Conservation (phyloP, 2,329 filamentous ascomycete genomes). For the Dactylellina haptotyla region DNA sequence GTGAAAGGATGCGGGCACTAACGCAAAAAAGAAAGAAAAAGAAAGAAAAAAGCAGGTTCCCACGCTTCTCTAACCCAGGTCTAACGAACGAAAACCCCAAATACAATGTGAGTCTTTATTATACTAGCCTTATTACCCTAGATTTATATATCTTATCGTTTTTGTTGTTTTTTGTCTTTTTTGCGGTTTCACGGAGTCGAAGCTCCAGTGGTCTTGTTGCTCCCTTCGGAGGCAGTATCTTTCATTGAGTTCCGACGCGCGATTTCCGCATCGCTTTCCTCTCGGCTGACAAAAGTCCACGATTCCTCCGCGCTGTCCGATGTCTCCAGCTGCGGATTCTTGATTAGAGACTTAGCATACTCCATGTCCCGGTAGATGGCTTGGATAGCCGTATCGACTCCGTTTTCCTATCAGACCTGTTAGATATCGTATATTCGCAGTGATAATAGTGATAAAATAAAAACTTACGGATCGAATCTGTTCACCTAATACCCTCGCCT, state of each 20-base stretch:
- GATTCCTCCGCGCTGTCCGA: slow-evolving; percentile 77
- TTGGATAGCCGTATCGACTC: slow-evolving; percentile 89
- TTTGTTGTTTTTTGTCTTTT: background rate
- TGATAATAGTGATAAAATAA: slow-evolving; percentile 6
- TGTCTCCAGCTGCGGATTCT: slow-evolving; percentile 65
- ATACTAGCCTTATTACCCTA: slow-evolving; percentile 37
- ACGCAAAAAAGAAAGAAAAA: background rate
- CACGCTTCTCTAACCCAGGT: slow-evolving; percentile 41
- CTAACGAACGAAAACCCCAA: slow-evolving; percentile 49
- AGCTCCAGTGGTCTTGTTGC: slow-evolving; percentile 23
- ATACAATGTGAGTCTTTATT: slow-evolving; percentile 42
- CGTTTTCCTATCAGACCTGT: slow-evolving; percentile 74
- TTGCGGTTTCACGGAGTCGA: slow-evolving; percentile 16
- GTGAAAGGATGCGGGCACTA: no score
- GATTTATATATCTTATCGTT: slow-evolving; percentile 10
- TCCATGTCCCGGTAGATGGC: slow-evolving; percentile 94
- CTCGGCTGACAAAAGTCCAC: slow-evolving; percentile 85
- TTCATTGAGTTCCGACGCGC: slow-evolving; percentile 44
- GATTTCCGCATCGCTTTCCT: slow-evolving; percentile 66
- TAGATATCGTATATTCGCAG: slow-evolving; percentile 59
- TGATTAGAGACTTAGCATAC: slow-evolving; percentile 86
- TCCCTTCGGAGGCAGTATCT: slow-evolving; percentile 46
- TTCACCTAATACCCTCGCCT: slow-evolving; percentile 82
- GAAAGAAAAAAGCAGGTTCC: slow-evolving; percentile 19
- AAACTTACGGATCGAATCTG: slow-evolving; percentile 81